phyloP scores from a whole-genome alignment of 2,329 filamentous ascomycete species.

The Aspergillus sclerotialis region DNA sequence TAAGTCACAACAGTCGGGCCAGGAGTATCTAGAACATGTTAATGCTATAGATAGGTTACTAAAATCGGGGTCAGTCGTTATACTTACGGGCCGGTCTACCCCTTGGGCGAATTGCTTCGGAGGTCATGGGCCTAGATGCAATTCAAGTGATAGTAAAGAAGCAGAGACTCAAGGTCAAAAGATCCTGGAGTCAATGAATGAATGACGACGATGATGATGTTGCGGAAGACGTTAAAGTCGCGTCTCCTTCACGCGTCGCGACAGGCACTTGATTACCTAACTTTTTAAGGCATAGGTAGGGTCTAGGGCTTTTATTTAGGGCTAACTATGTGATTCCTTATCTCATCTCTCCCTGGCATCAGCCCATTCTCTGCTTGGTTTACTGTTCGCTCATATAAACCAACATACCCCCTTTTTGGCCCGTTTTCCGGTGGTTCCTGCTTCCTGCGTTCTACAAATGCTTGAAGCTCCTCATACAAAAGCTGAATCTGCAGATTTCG shows the following conservation, averaged over 20 bases:
- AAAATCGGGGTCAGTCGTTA: not conserved
- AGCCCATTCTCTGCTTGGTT: slow-evolving; percentile 37
- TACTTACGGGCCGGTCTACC: slow-evolving; percentile 43
- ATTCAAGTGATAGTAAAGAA: not conserved
- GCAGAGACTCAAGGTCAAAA: no score
- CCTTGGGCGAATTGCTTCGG: slow-evolving; percentile 30
- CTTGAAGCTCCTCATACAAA: slow-evolving; percentile 33
- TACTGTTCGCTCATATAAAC: slow-evolving; percentile 36
- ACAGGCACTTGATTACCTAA: slow-evolving; percentile 15
- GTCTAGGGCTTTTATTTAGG: slow-evolving; percentile 27
- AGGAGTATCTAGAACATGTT: slow-evolving; percentile 56
- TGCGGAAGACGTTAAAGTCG: slow-evolving; percentile 9
- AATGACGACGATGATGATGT: no score
- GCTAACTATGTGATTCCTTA: slow-evolving; percentile 2
- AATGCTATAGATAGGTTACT: not conserved
- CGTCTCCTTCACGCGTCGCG: slow-evolving; percentile 9
- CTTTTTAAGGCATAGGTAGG: slow-evolving; percentile 17
- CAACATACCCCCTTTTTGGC: slow-evolving; percentile 30
- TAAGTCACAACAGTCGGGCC: slow-evolving; percentile 84
- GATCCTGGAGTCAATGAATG: no score
- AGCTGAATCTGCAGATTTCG: slow-evolving; percentile 38
- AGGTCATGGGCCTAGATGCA: slow-evolving; percentile 22
- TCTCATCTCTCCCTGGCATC: not conserved
- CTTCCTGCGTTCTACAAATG: slow-evolving; percentile 28
- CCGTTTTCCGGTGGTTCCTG: slow-evolving; percentile 16